Conservation (phyloP, 371 early-diverging fungal genomes). For the Mucor sp. region DNA sequence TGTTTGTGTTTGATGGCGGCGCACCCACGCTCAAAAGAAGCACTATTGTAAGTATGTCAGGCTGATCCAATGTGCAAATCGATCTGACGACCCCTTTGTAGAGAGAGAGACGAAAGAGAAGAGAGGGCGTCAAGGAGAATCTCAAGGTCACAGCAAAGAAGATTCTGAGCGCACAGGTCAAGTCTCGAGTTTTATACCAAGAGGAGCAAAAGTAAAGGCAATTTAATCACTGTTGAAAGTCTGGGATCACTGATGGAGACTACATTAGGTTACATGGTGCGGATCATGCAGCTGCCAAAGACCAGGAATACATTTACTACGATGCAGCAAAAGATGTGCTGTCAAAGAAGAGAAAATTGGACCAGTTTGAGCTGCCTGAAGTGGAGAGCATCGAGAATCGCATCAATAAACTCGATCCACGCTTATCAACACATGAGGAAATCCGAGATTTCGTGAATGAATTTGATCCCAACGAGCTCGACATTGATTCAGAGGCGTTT, state of each 20-base stretch:
- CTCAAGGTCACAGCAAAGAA: slow-evolving; percentile 80
- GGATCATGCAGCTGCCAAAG: slow-evolving; percentile 13
- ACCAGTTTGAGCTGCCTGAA: slow-evolving; percentile 77
- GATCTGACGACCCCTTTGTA: slow-evolving; percentile 11
- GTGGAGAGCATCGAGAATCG: background rate
- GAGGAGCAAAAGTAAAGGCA: slow-evolving; percentile 39
- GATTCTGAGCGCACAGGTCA: slow-evolving; percentile 78
- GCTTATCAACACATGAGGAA: slow-evolving; percentile 69
- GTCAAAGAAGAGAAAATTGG: slow-evolving; percentile 53
- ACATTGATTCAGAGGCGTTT: slow-evolving; percentile 83
- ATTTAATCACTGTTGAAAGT: background rate
- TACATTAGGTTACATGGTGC: slow-evolving; percentile 12
- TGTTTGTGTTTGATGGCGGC: slow-evolving; percentile 96
- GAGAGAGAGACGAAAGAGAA: slow-evolving; percentile 59
- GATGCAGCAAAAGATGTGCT: slow-evolving; percentile 38
- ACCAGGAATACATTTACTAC: slow-evolving; percentile 34
- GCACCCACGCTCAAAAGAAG: slow-evolving; percentile 82
- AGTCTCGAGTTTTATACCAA: slow-evolving; percentile 59
- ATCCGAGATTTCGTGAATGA: slow-evolving; percentile 59
- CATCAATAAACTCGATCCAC: slow-evolving; percentile 50
- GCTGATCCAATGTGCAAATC: background rate
- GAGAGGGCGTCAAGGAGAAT: slow-evolving; percentile 55
- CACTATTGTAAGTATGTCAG: slow-evolving; percentile 65
- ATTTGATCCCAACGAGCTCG: slow-evolving; percentile 57
- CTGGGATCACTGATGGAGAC: background rate